Conservation (phyloP, 1,284 basidiomycete genomes). For the Heterobasidion annosum region DNA sequence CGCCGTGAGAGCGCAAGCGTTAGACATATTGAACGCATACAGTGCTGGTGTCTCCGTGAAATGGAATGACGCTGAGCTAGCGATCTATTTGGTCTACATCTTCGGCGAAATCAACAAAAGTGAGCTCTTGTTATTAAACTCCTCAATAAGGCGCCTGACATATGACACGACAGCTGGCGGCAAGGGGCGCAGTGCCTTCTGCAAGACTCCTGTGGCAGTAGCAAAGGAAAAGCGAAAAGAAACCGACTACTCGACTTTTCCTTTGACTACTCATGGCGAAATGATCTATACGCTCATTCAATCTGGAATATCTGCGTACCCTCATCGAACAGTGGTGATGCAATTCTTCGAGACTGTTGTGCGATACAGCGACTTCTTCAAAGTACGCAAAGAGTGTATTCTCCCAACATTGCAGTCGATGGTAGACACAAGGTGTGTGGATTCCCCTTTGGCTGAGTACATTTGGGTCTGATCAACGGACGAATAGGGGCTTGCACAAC, state of each 20-base stretch:
- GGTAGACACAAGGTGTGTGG: conserved; percentile 63
- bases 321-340: conserved; percentile 82
- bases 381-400: conserved; percentile 81
- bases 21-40: conserved; percentile 67
- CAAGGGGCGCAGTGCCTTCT: conserved; percentile 72
- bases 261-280: conserved; percentile 87
- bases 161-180: conserved; percentile 39
- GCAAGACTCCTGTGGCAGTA: conserved; percentile 53
- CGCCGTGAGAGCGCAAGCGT: conserved; percentile 62
- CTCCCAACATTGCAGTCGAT: conserved; percentile 84
- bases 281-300: conserved; percentile 81
- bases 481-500: conserved; percentile 82
- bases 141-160: not conserved
- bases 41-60: conserved; percentile 52
- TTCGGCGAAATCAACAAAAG: conserved; percentile 91
- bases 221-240: conserved; percentile 59
- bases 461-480: not conserved
- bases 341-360: conserved; percentile 93
- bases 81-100: conserved; percentile 85
- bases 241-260: conserved; percentile 77
- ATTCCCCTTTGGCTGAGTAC: not conserved
- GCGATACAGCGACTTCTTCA: conserved; percentile 96
- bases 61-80: conserved; percentile 95
- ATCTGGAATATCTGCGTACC: conserved; percentile 78
- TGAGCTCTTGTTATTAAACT: conserved; percentile 19